Conservation (phyloP, 371 early-diverging fungal genomes). For the Mortierella polycephala region DNA sequence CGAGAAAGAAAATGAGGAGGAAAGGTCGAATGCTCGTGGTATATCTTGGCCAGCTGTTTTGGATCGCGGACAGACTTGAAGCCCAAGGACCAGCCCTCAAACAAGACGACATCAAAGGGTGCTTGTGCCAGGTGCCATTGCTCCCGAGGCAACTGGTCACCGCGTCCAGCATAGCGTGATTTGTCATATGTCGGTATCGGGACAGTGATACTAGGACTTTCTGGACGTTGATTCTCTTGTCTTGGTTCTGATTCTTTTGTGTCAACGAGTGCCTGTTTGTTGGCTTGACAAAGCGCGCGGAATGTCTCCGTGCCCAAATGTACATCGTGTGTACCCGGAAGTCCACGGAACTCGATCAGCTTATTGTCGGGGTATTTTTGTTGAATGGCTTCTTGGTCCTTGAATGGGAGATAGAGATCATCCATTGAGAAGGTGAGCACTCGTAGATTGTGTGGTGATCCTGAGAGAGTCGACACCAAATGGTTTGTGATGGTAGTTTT, state of each 20-base stretch:
- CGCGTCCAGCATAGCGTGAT: conserved; percentile 75
- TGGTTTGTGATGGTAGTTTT: conserved; percentile 77
- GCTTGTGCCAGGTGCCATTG: conserved; percentile 66
- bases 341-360: conserved; percentile 81
- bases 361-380: conserved; percentile 68
- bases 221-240: background rate
- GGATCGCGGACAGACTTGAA: conserved; percentile 71
- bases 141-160: conserved; percentile 73
- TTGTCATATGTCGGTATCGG: conserved; percentile 87
- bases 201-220: conserved; percentile 16
- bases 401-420: conserved; percentile 84
- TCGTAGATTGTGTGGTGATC: conserved; percentile 59
- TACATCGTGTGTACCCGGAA: conserved; percentile 92
- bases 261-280: conserved; percentile 11
- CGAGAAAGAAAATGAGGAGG: conserved; percentile 21
- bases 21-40: conserved; percentile 16
- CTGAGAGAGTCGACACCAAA: conserved; percentile 58
- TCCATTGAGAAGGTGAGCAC: conserved; percentile 84
- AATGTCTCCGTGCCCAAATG: conserved; percentile 68
- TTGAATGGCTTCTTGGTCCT: conserved; percentile 69
- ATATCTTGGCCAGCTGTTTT: conserved; percentile 44
- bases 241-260: background rate
- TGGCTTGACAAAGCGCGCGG: conserved; percentile 54
- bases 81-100: conserved; percentile 96
- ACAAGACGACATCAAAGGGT: conserved; percentile 83